phyloP scores from a whole-genome alignment of 2,329 filamentous ascomycete species.

The Grosmannia clavigera region DNA sequence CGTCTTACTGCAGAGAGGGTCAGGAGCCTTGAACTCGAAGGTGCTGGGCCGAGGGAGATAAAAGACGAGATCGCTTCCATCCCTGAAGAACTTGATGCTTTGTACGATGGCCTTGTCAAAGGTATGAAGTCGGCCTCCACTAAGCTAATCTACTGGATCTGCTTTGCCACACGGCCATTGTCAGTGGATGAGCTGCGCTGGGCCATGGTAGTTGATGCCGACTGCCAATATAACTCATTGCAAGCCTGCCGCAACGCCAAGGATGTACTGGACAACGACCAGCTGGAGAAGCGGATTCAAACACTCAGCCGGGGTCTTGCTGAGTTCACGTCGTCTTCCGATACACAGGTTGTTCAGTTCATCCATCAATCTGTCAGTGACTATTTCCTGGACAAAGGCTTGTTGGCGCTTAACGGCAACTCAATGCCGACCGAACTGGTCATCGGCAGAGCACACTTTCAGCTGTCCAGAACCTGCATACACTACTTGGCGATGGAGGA shows the following conservation, averaged over 20 bases:
- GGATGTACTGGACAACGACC: background rate
- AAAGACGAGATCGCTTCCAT: background rate
- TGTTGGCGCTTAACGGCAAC: background rate
- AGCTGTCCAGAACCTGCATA: background rate
- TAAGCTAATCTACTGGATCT: background rate
- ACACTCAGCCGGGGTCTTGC: background rate
- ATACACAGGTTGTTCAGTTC: background rate
- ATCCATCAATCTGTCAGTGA: background rate
- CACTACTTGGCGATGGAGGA: background rate
- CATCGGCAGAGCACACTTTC: background rate
- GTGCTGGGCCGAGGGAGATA: background rate
- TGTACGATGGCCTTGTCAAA: background rate
- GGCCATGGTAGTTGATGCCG: background rate
- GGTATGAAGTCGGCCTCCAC: background rate
- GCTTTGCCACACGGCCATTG: background rate
- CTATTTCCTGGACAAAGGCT: background rate
- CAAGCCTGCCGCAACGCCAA: background rate
- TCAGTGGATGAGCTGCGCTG: background rate
- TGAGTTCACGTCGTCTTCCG: background rate
- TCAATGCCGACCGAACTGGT: background rate
- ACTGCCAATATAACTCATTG: background rate
- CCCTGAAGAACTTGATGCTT: background rate
- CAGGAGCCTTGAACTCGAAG: background rate
- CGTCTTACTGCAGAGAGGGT: background rate
- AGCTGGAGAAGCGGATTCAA: background rate